Base-by-base conservation (phyloP, 306 rosid species). In the Vigna hirtella region DNA sequence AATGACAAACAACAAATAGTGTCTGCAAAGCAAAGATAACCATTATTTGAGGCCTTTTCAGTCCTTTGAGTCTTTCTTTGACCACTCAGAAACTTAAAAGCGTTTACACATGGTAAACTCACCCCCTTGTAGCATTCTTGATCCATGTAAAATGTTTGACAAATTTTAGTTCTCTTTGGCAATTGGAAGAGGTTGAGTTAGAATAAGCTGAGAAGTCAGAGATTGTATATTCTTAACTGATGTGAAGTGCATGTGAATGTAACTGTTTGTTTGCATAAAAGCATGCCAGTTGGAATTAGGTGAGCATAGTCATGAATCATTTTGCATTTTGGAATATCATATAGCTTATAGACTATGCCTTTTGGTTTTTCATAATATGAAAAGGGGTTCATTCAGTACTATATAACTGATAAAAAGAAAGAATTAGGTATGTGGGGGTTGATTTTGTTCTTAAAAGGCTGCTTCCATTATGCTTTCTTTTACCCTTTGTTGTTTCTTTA, bases 371-470 rank as follows among this genome's bases (percentile, higher is more conserved):
- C 55, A 57, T 74, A 56, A 71, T 85, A 75, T 85, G 88, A 85
- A 82, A 74, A 58, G 77, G 80, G 84, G 1, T 82, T 69, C 7
- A 64, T 81, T 78, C 57, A 30, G 61, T 72, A 51, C 72, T 34
- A 30, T 55, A 45, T 64, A 22, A 66, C 38, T 24, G 79, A 73
- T 70, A 69, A 42, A 82, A 76, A 66, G 66, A 79, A 75, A 76
- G 80, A 71, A 71, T 72, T 82, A 76, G 85, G 83, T 86, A 57
- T 45, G 57, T 18, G 73, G 65, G 49, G 70, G 50, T 85, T 86
- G 81, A 66, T 79, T 76, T 77, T 76, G 50, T 85, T 79, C 86
- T 66, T 26, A 74, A 85, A 79, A 76, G 85, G 80, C 83, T 79
- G 72, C 84, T 79, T 82, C 81, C 73, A 65, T 79, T 81, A 56